These are phyloP conservation scores for Barbarea vulgaris DNA, from an alignment of 345 rosid genomes.

Conservation along the genomic window DNA sequence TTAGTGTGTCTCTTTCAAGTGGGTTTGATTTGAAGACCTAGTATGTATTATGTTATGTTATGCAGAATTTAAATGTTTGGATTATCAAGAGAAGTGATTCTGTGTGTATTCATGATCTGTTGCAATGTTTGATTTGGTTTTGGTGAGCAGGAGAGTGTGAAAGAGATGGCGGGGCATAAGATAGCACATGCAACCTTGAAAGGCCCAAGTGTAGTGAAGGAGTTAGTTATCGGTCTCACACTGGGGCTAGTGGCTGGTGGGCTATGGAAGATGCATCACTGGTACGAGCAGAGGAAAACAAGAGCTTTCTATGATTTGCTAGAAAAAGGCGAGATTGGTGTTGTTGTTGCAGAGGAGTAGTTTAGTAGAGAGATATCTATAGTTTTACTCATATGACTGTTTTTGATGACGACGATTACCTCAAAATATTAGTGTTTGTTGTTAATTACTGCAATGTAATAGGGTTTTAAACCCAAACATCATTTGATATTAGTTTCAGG, in stretches of 20 bases:
- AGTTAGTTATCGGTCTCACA: conserved; percentile 55
- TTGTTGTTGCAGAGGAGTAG: conserved; percentile 18
- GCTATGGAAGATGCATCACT: conserved; percentile 95
- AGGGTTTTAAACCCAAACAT: not conserved
- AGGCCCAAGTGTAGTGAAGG: conserved; percentile 86
- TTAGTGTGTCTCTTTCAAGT: not conserved
- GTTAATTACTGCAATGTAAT: not conserved
- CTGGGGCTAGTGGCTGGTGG: conserved; percentile 71
- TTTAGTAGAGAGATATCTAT: not conserved
- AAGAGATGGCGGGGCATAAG: conserved; percentile 63
- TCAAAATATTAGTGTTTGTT: not conserved
- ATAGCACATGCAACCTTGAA: conserved; percentile 80
- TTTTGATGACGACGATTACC: conserved; percentile 22
- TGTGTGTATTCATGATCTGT: not conserved
- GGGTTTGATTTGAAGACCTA: not conserved
- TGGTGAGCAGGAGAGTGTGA: conserved; percentile 10
- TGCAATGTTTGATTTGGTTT: conserved; percentile 6
- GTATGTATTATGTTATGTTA: not conserved
- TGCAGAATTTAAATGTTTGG: not conserved
- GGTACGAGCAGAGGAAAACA: conserved; percentile 85
- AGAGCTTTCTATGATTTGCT: conserved; percentile 80
- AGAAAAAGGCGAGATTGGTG: conserved; percentile 47
- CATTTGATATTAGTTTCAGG: too few relatives aligned
- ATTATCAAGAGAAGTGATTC: not conserved
- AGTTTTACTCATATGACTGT: not conserved